These are phyloP conservation scores for Fusarium solani-melongenae DNA, from an alignment of 2,329 filamentous ascomycete genomes.

Conservation along the genomic window DNA sequence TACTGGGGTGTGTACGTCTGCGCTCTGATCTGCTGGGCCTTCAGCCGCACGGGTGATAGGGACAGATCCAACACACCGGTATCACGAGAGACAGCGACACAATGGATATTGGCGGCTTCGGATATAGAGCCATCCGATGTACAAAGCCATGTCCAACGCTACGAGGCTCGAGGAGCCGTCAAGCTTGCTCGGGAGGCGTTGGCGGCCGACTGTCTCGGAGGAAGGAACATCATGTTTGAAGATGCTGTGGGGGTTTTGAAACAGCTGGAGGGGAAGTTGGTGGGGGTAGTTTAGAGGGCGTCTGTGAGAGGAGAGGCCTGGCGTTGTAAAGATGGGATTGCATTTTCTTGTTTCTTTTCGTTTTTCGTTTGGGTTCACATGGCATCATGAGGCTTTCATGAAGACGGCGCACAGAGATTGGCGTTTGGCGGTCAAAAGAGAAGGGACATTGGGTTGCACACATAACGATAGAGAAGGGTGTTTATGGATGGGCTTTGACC, in stretches of 20 bases:
- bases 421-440: slow-evolving; percentile 22
- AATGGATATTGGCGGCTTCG: slow-evolving; percentile 56
- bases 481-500: slow-evolving; percentile 1
- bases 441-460: not conserved
- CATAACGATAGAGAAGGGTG: slow-evolving; percentile 1
- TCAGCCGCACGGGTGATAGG: slow-evolving; percentile 51
- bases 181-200: slow-evolving; percentile 59
- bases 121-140: slow-evolving; percentile 54
- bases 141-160: slow-evolving; percentile 50
- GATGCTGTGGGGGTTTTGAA: slow-evolving; percentile 65
- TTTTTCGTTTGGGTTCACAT: not conserved
- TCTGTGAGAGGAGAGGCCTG: not conserved
- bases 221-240: slow-evolving; percentile 60
- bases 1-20: slow-evolving; percentile 69
- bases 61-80: slow-evolving; percentile 28
- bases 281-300: slow-evolving; percentile 45
- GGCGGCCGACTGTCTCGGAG: slow-evolving; percentile 61
- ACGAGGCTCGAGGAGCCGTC: slow-evolving; percentile 60
- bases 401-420: slow-evolving; percentile 12
- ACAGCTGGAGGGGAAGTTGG: slow-evolving; percentile 59
- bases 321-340: not conserved
- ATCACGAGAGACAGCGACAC: slow-evolving; percentile 45
- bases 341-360: not conserved
- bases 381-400: slow-evolving; percentile 9
- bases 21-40: slow-evolving; percentile 70